Evolutionary conservation across 305 asterid genomes (phyloP).

Genomic region (Salvia sclarea): DNA sequence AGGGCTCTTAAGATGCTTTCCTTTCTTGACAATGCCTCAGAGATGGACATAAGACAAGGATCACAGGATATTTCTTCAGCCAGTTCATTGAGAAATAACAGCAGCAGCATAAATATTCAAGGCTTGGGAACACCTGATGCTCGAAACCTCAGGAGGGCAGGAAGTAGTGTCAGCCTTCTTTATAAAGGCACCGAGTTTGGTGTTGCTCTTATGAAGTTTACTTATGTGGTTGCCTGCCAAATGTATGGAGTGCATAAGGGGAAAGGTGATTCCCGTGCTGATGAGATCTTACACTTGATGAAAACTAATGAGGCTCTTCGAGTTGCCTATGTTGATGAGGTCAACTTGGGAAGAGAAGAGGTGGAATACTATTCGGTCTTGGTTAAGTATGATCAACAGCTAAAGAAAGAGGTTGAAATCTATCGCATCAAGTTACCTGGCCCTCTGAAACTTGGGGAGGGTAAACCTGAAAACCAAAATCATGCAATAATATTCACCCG

Average conservation of each 20-base stretch:
- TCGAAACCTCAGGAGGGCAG: slow-evolving; percentile 60
- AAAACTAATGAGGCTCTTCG: slow-evolving; percentile 89
- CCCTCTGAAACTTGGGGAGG: slow-evolving; percentile 93
- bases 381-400: slow-evolving; percentile 85
- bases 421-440: slow-evolving; percentile 92
- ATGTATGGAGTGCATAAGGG: slow-evolving; percentile 83
- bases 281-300: slow-evolving; percentile 79
- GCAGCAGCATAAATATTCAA: slow-evolving; percentile 38
- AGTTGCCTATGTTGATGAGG: slow-evolving; percentile 93
- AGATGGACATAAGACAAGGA: slow-evolving; percentile 80
- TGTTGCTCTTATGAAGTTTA: slow-evolving; percentile 78
- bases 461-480: slow-evolving; percentile 97
- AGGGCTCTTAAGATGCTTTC: slow-evolving; percentile 92
- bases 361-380: slow-evolving; percentile 82
- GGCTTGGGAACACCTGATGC: slow-evolving; percentile 37
- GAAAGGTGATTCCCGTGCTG: slow-evolving; percentile 85
- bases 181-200: slow-evolving; percentile 81
- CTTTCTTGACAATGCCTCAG: slow-evolving; percentile 85
- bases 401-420: slow-evolving; percentile 73
- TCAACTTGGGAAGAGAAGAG: slow-evolving; percentile 70
- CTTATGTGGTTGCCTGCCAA: slow-evolving; percentile 92
- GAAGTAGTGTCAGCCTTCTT: slow-evolving; percentile 71
- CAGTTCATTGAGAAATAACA: slow-evolving; percentile 47
- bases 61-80: slow-evolving; percentile 54
- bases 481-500: slow-evolving; percentile 95